A percentile compares a stretch with the other conserved stretches of the same genome.
Evolutionary conservation across 2,329 filamentous ascomycete genomes (phyloP).

Genomic region (Beauveria sp.): DNA sequence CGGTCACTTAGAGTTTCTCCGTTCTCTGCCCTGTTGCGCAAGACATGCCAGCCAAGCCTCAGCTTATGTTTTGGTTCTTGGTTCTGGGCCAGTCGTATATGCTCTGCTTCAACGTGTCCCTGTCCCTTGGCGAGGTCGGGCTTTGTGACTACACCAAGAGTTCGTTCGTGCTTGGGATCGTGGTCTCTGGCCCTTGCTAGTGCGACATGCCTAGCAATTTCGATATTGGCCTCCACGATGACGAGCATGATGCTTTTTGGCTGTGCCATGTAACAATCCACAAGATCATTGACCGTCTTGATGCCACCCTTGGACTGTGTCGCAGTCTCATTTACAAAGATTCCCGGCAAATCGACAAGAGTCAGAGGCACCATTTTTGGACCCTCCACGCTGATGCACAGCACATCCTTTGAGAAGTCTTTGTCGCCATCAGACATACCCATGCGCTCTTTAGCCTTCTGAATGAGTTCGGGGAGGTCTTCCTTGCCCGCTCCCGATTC

Average conservation of each 20-base stretch:
- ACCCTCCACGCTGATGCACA: conserved; percentile 38
- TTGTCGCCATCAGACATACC: conserved; percentile 25
- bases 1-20: conserved; percentile 9
- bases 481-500: conserved; percentile 28
- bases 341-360: conserved; percentile 47
- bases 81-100: conserved; percentile 22
- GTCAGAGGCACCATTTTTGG: conserved; percentile 39
- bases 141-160: conserved; percentile 51
- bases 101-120: conserved; percentile 30
- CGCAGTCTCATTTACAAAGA: conserved; percentile 26
- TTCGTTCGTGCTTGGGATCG: conserved; percentile 37
- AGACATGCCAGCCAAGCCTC: conserved; percentile 40
- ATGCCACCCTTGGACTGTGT: conserved; percentile 24
- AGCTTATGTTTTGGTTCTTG: conserved; percentile 21
- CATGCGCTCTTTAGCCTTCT: conserved; percentile 43
- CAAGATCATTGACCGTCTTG: conserved; percentile 27
- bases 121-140: conserved; percentile 32
- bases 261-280: conserved; percentile 47
- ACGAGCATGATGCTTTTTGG: conserved; percentile 52
- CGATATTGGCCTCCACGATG: conserved; percentile 40
- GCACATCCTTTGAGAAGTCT: conserved; percentile 37
- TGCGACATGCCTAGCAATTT: conserved; percentile 45
- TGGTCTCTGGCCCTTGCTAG: conserved; percentile 33
- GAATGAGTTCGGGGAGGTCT: conserved; percentile 41
- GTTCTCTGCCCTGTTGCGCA: conserved; percentile 35